These are phyloP conservation scores for Pichia sp. DNA, from an alignment of 1,139 yeast species.

Conservation along the genomic window DNA sequence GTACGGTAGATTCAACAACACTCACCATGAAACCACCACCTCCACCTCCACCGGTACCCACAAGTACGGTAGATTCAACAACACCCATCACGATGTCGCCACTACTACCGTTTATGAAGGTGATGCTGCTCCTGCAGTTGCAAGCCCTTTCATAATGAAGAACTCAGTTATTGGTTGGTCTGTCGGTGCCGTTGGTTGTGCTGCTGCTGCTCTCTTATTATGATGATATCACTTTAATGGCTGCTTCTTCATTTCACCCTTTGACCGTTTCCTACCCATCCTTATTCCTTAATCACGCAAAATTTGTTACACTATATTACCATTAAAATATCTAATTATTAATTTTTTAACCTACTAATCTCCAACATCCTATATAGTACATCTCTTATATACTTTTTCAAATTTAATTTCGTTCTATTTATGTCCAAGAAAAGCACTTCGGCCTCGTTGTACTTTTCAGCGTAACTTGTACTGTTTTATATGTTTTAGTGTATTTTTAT, in stretches of 20 bases:
- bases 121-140: slow-evolving; percentile 22
- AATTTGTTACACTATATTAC: neutral
- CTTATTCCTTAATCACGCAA: neutral
- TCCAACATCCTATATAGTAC: neutral
- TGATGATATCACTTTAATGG: slow-evolving; percentile 22
- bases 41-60: slow-evolving; percentile 39
- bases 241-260: neutral
- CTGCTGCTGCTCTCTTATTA: slow-evolving; percentile 28
- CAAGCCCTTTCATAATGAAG: slow-evolving; percentile 17
- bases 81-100: slow-evolving; percentile 33
- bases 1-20: slow-evolving; percentile 37
- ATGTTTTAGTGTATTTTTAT: neutral
- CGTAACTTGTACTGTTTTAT: neutral
- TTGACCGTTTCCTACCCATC: neutral
- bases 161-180: slow-evolving; percentile 24
- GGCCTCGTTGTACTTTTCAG: too few species aligned
- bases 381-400: neutral
- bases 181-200: slow-evolving; percentile 27
- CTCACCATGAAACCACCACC: slow-evolving; percentile 35
- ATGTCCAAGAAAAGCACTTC: neutral
- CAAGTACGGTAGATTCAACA: slow-evolving; percentile 45
- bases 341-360: neutral
- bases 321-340: neutral
- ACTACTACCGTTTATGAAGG: slow-evolving; percentile 19
- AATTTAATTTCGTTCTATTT: neutral